Evolutionary conservation across 768 basidiomycete species (phyloP).

Genomic region (Tephrocybe rancida): DNA sequence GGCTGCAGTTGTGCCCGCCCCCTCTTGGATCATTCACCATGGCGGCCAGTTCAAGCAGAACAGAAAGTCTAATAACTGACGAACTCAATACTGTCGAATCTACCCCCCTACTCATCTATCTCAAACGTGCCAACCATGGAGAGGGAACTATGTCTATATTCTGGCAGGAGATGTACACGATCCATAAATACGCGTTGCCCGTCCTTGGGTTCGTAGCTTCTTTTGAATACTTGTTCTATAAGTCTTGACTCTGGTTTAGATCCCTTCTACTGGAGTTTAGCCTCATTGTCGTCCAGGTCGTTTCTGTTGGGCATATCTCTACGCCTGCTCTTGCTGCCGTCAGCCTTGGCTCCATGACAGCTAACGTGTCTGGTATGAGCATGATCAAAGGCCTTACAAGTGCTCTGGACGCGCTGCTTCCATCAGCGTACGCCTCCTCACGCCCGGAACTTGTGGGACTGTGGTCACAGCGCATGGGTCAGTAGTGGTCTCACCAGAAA

Average conservation of each 20-base stretch:
- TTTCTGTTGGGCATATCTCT: slow-evolving; percentile 88
- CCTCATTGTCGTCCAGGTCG: slow-evolving; percentile 79
- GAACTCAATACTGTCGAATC: too few species aligned
- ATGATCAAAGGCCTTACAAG: slow-evolving; percentile 80
- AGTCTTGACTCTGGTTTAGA: neutral
- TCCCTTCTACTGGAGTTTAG: slow-evolving; percentile 71
- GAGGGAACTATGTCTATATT: too few species aligned
- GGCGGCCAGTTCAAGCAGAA: too few species aligned
- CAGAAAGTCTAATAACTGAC: too few species aligned
- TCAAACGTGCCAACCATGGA: too few species aligned
- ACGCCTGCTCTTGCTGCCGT: slow-evolving; percentile 86
- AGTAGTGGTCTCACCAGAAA: slow-evolving; percentile 27
- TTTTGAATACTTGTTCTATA: neutral
- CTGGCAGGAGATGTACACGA: slow-evolving; percentile 7
- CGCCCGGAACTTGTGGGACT: slow-evolving; percentile 83
- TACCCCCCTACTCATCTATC: too few species aligned
- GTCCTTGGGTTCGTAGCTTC: neutral
- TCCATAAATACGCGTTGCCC: neutral
- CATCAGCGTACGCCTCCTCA: slow-evolving; percentile 91
- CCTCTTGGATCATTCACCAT: too few species aligned
- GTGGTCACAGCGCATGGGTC: slow-evolving; percentile 87
- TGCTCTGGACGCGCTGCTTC: slow-evolving; percentile 91
- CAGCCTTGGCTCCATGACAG: slow-evolving; percentile 72
- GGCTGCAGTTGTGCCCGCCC: too few species aligned
- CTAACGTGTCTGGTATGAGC: slow-evolving; percentile 69